Evolutionary conservation across 176 grass and related monocot species (phyloP).

Genomic region (Phyllostachys edulis): DNA sequence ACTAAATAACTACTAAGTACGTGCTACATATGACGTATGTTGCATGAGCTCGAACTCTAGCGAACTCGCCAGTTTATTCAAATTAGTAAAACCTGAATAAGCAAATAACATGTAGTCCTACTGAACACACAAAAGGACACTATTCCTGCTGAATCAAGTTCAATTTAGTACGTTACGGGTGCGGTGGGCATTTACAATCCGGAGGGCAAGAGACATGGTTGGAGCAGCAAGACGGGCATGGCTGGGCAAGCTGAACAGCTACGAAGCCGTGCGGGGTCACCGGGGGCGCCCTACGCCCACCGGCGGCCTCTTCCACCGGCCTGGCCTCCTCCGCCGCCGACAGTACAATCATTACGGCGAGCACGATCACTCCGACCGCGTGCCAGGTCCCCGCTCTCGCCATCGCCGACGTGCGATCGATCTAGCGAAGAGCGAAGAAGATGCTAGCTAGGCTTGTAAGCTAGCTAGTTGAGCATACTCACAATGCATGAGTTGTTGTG

Average conservation of each 20-base stretch:
- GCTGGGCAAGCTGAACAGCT: background rate
- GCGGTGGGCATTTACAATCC: background rate
- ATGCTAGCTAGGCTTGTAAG: background rate
- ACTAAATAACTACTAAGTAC: too few relatives aligned
- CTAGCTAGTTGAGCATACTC: too few relatives aligned
- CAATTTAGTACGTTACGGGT: too few relatives aligned
- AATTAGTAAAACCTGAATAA: background rate
- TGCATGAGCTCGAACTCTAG: background rate
- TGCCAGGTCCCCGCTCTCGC: background rate
- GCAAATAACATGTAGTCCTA: too few relatives aligned
- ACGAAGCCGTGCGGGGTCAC: background rate
- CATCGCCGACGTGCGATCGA: background rate
- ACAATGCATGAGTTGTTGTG: too few relatives aligned
- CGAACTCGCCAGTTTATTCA: background rate
- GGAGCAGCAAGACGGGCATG: background rate
- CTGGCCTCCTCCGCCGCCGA: background rate
- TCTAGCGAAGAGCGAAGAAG: background rate
- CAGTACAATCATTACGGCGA: background rate
- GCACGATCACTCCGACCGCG: background rate
- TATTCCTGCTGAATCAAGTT: too few relatives aligned
- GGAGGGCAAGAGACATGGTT: accelerated
- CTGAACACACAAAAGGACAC: too few relatives aligned
- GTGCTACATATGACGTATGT: background rate
- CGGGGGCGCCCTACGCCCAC: background rate
- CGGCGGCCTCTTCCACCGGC: background rate